Evolutionary conservation across 2,329 filamentous ascomycete genomes (phyloP), one percentile per base, ranked within the genome.

Genomic region (Juglanconis sp.): DNA sequence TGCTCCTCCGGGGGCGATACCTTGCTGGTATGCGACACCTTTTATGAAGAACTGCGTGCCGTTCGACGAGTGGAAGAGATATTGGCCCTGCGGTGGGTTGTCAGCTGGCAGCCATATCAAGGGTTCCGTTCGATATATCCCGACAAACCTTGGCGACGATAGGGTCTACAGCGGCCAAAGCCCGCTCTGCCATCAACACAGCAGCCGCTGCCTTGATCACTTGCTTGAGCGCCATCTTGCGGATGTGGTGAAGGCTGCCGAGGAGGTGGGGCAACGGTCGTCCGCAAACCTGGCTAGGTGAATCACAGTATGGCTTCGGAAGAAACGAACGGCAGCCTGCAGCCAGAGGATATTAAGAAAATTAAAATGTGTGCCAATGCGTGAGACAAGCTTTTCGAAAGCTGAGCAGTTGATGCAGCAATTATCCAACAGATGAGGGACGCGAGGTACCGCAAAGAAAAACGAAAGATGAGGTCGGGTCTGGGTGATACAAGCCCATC

Each of bases 1-100:
- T 53, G 83, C 79, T 65, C 80, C 80, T 30, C 55, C 55, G 2
- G 47, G 47, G 4, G 48, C 47, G 66, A 80, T 80, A 68, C 94
- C 90, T 79, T 93, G 87, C 80, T 99, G 95, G 79, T 99, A 99
- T 67, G 95, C 95, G 68, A 99, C 83, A 78, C 95, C 95, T 76
- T 89, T 91, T 75, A 98, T 92, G 81, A 87, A 95, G 78, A 84
- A 84, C 68, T 84, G 79, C 11, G 81, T 83, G 65, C 81, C 81
- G 67, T 87, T 90, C 2, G 47, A 44, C 74, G 90, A 83, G 81
- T 90, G 92, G 82, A 95, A 97, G 82, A 96, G 93, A 17, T 52
- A 57, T 36, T 57, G 55, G 6, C 55, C 55, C 53, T 56, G 35
- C n/a, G 7, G 9, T 11, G 9, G 9, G 17, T 5, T 1, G 34